phyloP scores from a whole-genome alignment of 1,284 basidiomycete species.

The Ustilago trichophora region DNA sequence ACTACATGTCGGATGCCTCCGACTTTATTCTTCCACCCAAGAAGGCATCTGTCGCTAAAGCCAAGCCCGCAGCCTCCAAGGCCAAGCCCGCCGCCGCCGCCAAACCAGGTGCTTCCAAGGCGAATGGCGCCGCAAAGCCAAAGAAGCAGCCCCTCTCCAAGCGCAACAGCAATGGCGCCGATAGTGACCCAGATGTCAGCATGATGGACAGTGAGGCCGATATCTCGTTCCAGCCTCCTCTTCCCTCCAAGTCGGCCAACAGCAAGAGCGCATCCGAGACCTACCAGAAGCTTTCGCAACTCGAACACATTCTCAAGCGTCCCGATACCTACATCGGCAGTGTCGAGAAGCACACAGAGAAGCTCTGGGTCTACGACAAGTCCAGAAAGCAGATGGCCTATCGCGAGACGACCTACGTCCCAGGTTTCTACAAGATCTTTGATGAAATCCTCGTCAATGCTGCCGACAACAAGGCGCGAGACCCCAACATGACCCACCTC shows the following conservation, averaged over 20 bases:
- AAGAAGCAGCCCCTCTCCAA: conserved; percentile 72
- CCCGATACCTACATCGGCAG: conserved; percentile 94
- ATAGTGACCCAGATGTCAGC: conserved; percentile 69
- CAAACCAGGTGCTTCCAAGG: conserved; percentile 68
- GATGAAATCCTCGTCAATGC: conserved; percentile 99
- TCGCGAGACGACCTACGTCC: conserved; percentile 86
- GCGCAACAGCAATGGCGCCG: conserved; percentile 70
- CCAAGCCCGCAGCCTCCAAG: no score
- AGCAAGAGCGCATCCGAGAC: conserved; percentile 87
- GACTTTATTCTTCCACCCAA: conserved; percentile 53
- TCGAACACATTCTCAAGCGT: conserved; percentile 94
- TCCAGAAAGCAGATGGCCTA: conserved; percentile 60
- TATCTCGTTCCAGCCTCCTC: conserved; percentile 34
- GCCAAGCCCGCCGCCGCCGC: conserved; percentile 41
- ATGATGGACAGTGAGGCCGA: conserved; percentile 39
- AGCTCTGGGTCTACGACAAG: conserved; percentile 65
- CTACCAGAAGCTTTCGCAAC: conserved; percentile 93
- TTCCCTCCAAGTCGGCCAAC: conserved; percentile 21
- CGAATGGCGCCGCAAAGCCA: conserved; percentile 73
- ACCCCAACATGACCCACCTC: conserved; percentile 62
- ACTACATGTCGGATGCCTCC: conserved; percentile 34
- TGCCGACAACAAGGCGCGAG: conserved; percentile 90
- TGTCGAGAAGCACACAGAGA: conserved; percentile 63
- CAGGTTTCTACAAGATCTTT: conserved; percentile 99
- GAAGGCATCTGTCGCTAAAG: conserved; percentile 69